Conservation (phyloP, 495 filamentous ascomycete species). For the Aspergillus sclerotiicarbonarius region DNA sequence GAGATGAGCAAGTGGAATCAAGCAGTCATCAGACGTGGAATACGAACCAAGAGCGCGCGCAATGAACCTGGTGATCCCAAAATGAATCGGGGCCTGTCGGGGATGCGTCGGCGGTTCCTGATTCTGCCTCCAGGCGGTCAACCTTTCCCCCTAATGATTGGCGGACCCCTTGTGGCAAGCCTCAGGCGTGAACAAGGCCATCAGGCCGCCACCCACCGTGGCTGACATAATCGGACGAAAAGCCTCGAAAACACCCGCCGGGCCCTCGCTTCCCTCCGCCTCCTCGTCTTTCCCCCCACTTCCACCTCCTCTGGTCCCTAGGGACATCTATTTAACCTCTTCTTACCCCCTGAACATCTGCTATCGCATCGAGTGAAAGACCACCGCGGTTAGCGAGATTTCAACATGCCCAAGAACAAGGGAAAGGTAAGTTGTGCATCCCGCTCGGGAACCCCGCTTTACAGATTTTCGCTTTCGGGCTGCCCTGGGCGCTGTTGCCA, state of each 20-base stretch:
- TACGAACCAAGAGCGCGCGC: too few species aligned
- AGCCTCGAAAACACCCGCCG: slow-evolving; percentile 18
- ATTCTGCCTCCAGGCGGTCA: slow-evolving; percentile 1
- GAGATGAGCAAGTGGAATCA: not conserved
- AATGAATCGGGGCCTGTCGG: not conserved
- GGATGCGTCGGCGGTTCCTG: not conserved
- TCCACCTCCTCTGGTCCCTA: slow-evolving; percentile 15
- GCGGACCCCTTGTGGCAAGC: not conserved
- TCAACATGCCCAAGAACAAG: slow-evolving; percentile 96
- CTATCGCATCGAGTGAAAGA: slow-evolving; percentile 23
- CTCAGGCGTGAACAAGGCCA: not conserved
- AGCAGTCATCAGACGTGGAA: not conserved
- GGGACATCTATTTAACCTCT: slow-evolving; percentile 11
- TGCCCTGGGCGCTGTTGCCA: not conserved
- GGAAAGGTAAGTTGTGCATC: slow-evolving; percentile 70
- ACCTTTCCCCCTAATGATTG: not conserved
- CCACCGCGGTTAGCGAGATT: slow-evolving; percentile 21
- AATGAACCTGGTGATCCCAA: not conserved
- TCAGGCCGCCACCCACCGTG: not conserved
- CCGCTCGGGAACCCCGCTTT: not conserved
- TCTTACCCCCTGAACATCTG: slow-evolving; percentile 11
- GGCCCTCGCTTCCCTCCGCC: slow-evolving; percentile 14
- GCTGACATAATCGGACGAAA: slow-evolving; percentile 21
- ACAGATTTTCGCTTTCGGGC: slow-evolving; percentile 5
- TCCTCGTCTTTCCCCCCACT: slow-evolving; percentile 18